These are phyloP conservation scores for Fusarium sp. DNA, from an alignment of 2,329 filamentous ascomycete genomes.

Conservation along the genomic window DNA sequence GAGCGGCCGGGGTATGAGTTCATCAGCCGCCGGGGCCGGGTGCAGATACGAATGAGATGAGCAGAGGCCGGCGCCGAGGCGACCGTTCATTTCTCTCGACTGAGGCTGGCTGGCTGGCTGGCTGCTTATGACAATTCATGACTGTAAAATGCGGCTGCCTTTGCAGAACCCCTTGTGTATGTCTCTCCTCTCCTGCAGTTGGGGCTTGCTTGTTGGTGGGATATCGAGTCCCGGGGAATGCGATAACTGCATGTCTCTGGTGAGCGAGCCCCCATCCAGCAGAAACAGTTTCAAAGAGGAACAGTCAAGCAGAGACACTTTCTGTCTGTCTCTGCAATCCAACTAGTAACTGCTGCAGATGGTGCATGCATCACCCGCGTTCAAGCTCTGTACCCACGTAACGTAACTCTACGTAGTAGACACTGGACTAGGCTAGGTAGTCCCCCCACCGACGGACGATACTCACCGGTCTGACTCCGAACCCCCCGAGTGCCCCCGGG, in stretches of 20 bases:
- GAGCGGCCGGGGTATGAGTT: background rate
- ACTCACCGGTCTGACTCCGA: conserved; percentile 28
- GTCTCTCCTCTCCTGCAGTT: too few relatives aligned
- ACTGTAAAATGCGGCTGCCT: background rate
- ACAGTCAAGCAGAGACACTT: background rate
- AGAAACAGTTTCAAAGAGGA: background rate
- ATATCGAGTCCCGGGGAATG: background rate
- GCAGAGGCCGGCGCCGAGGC: background rate
- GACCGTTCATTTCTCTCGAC: conserved; percentile 6
- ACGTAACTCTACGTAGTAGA: too few relatives aligned
- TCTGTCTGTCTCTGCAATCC: conserved; percentile 11
- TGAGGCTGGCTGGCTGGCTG: background rate
- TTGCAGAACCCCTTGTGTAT: background rate
- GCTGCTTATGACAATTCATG: background rate
- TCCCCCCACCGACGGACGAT: background rate
- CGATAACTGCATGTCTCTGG: background rate
- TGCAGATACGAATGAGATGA: conserved; percentile 19
- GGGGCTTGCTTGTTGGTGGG: too few relatives aligned
- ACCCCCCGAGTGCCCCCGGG: conserved; percentile 23
- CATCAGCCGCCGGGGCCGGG: background rate
- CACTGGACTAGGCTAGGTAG: too few relatives aligned
- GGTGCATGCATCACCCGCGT: too few relatives aligned
- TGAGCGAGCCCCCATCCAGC: background rate
- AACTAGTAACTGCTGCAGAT: too few relatives aligned
- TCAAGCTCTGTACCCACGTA: too few relatives aligned